Conservation (phyloP, 2,329 filamentous ascomycete species). For the Sporothrix globosa region DNA sequence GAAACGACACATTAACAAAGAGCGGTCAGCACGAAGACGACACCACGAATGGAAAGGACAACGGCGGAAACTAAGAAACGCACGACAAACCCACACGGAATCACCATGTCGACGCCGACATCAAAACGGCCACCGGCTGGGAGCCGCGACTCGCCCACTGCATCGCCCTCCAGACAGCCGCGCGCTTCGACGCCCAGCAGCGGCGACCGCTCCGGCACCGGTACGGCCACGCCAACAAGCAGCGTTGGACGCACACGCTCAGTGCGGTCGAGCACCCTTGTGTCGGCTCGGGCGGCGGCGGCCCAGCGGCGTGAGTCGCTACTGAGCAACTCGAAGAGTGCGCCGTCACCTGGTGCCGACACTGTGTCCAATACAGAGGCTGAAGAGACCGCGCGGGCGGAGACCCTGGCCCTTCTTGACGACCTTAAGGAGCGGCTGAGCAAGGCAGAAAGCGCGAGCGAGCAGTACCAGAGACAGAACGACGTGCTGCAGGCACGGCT, state of each 20-base stretch:
- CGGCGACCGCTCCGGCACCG: constrained; percentile 29
- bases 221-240: constrained; percentile 48
- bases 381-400: constrained; percentile 75
- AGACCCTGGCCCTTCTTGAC: constrained; percentile 76
- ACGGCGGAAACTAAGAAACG: not conserved
- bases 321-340: constrained; percentile 43
- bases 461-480: constrained; percentile 80
- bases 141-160: constrained; percentile 45
- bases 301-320: constrained; percentile 58
- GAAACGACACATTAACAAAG: constrained; percentile 15
- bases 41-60: not conserved
- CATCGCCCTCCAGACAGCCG: constrained; percentile 47
- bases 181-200: constrained; percentile 53
- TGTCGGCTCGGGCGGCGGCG: constrained; percentile 68
- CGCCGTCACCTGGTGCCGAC: not conserved
- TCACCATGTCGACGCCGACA: constrained; percentile 53
- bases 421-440: constrained; percentile 82
- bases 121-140: constrained; percentile 58
- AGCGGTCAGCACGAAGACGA: constrained; percentile 26
- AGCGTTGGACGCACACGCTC: constrained; percentile 64
- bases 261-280: constrained; percentile 64
- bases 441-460: constrained; percentile 75
- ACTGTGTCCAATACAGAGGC: constrained; percentile 45
- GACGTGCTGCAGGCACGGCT: constrained; percentile 83
- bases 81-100: not conserved